Evolutionary conservation across 768 basidiomycete genomes (phyloP).

Genomic region (Hemileccinum impolitum): DNA sequence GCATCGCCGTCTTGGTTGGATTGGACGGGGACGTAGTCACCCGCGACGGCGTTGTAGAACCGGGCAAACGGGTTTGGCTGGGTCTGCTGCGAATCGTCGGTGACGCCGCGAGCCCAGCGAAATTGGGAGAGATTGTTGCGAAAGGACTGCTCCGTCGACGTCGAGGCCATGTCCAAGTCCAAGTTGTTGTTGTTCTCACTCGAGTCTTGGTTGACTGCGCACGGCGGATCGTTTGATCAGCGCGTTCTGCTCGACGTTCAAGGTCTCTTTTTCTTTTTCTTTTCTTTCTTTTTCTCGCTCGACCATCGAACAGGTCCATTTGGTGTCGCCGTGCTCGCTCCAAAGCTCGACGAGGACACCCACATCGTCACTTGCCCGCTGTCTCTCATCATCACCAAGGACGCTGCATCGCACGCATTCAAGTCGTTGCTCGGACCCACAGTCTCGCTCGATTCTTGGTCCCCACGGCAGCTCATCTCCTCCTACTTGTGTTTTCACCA

Average conservation of each 20-base stretch:
- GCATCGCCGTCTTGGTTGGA: conserved; percentile 93
- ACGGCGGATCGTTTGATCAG: conserved; percentile 53
- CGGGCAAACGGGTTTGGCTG: conserved; percentile 72
- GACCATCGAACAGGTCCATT: conserved; percentile 32
- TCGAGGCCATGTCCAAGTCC: too few relatives aligned
- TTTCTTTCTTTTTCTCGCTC: neutral
- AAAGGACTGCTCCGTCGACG: conserved; percentile 60
- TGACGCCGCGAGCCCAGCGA: conserved; percentile 75
- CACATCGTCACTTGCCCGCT: conserved; percentile 68
- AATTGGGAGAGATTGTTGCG: conserved; percentile 77
- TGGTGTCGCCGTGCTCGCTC: conserved; percentile 53
- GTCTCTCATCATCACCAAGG: conserved; percentile 58
- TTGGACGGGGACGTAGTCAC: conserved; percentile 84
- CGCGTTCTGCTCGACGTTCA: conserved; percentile 36
- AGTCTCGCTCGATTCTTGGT: conserved; percentile 38
- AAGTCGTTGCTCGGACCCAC: conserved; percentile 31
- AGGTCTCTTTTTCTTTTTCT: conserved; percentile 36
- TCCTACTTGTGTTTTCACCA: conserved; percentile 66
- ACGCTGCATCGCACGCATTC: conserved; percentile 44
- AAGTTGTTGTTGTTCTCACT: neutral
- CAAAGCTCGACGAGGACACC: conserved; percentile 45
- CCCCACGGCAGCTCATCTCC: conserved; percentile 65
- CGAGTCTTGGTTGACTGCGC: conserved; percentile 44
- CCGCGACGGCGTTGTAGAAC: conserved; percentile 83
- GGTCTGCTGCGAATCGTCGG: conserved; percentile 62